Evolutionary conservation across 1,284 basidiomycete genomes (phyloP).

Genomic region (Cutaneotrichosporon sp.): DNA sequence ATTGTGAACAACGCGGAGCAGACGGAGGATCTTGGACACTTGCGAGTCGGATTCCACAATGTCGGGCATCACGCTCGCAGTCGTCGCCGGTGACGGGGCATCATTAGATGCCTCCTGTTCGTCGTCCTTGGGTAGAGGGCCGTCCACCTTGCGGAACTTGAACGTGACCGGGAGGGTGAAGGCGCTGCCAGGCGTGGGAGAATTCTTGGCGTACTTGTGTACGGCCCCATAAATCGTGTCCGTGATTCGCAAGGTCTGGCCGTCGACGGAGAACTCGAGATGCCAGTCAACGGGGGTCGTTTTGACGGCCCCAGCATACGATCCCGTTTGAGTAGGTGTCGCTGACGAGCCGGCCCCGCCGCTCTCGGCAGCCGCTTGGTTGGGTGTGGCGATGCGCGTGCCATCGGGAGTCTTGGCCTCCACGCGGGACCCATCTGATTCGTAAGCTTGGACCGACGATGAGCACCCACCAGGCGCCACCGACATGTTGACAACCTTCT

Average conservation of each 20-base stretch:
- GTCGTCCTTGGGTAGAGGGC: conserved; percentile 62
- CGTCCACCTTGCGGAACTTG: conserved; percentile 87
- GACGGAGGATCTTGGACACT: conserved; percentile 84
- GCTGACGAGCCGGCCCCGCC: conserved; percentile 31
- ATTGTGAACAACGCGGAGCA: conserved; percentile 82
- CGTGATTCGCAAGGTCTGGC: conserved; percentile 74
- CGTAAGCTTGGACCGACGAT: neutral
- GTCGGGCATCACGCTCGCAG: conserved; percentile 56
- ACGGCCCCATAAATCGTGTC: conserved; percentile 95
- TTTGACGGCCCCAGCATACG: conserved; percentile 92
- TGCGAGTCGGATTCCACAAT: conserved; percentile 81
- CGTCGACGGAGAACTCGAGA: conserved; percentile 90
- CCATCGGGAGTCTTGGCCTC: conserved; percentile 96
- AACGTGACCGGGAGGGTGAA: conserved; percentile 55
- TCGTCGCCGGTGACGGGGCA: conserved; percentile 41
- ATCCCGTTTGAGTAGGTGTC: conserved; percentile 58
- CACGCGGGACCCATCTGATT: conserved; percentile 82
- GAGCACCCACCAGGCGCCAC: conserved; percentile 56
- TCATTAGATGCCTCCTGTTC: neutral
- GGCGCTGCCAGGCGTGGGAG: conserved; percentile 14
- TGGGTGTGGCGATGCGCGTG: conserved; percentile 85
- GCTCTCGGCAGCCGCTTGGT: conserved; percentile 45
- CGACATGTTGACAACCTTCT: conserved; percentile 82
- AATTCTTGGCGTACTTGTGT: conserved; percentile 56
- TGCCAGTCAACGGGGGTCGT: conserved; percentile 93